Conservation (phyloP, 2,329 filamentous ascomycete genomes). For the Calonectria hongkongensis region DNA sequence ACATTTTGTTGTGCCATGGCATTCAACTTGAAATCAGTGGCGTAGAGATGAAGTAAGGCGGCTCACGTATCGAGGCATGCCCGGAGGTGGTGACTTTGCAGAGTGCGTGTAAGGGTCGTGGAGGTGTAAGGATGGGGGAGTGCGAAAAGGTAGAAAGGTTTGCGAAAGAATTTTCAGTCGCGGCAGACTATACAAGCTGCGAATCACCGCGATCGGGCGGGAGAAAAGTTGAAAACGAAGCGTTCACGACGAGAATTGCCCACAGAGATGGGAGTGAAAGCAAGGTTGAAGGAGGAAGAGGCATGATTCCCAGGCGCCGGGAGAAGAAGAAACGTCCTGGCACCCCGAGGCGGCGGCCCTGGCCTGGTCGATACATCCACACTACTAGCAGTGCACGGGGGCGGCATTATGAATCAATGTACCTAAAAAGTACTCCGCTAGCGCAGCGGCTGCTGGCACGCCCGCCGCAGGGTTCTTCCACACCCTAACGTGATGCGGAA, state of each 20-base stretch:
- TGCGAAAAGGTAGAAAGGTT: constrained; percentile 35
- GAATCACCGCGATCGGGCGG: constrained; percentile 17
- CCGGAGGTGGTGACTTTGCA: constrained; percentile 53
- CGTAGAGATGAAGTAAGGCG: constrained; percentile 59
- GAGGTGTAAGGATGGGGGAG: constrained; percentile 46
- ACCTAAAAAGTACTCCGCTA: constrained; percentile 53
- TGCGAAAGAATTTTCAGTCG: constrained; percentile 26
- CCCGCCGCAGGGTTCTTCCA: constrained; percentile 38
- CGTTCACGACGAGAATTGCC: constrained; percentile 49
- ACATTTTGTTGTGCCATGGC: constrained; percentile 65
- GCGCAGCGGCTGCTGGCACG: constrained; percentile 33
- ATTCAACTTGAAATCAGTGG: constrained; percentile 58
- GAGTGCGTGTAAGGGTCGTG: constrained; percentile 45
- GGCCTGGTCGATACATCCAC: constrained; percentile 59
- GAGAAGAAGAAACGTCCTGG: constrained; percentile 64
- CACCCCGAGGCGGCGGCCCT: constrained; percentile 61
- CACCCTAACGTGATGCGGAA: constrained; percentile 39
- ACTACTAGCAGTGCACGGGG: constrained; percentile 60
- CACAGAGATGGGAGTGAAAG: constrained; percentile 56
- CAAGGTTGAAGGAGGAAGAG: constrained; percentile 61
- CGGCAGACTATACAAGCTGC: constrained; percentile 27
- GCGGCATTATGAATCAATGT: constrained; percentile 58
- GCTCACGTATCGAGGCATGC: constrained; percentile 58
- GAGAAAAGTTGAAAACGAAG: constrained; percentile 50
- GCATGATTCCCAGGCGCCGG: constrained; percentile 60